Evolutionary conservation across 2,329 filamentous ascomycete genomes (phyloP), one percentile per base, ranked within the genome.

Genomic region (Calcarisporium arbuscula): DNA sequence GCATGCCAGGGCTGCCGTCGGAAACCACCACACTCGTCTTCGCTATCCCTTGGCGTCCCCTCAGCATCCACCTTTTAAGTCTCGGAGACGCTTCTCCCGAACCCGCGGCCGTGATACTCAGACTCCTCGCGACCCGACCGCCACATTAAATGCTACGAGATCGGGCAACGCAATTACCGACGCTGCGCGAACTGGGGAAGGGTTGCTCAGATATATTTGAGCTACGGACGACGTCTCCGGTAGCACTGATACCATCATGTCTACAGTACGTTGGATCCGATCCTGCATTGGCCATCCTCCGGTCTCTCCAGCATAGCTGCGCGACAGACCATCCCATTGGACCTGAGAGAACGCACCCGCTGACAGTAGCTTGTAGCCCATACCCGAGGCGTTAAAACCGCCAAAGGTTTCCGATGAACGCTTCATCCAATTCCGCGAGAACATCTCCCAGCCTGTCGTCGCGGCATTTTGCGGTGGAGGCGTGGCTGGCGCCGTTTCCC

Each of bases 401-500:
- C 45, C 51, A 28, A 45, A 52, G 30, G 48, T 53, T 30, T 40
- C 48, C 21, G 38, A 51, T 39, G 45, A 42, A 25, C 46, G 47
- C 19, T 33, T 50, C 15, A 33, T 53, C 19, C 61, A 65, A 19
- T 44, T 72, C 34, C 62, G 58, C 30, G 64, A 71, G 33, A 62
- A 68, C 40, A 36, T 95, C 43, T 82, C 88, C 8, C 84, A 94
- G 44, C 89, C 90, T 5, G 81, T 95, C 25, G 66, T 88, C 21
- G 90, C 92, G 27, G 89, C 92, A 21, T 98, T 98, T 54, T 83
- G 94, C 52, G 92, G 87, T 19, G 92, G 92, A 42, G 92, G 92
- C 47, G 80, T 95, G 16, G 92, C 92, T 12, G 92, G 92, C 39
- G 92, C 92, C 28, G 90, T 98, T n/a, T 96, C 92, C 20, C 79